Evolutionary conservation across 2,329 filamentous ascomycete species (phyloP), one percentile per base, ranked within the genome.

Genomic region (Kalmusia sp.): DNA sequence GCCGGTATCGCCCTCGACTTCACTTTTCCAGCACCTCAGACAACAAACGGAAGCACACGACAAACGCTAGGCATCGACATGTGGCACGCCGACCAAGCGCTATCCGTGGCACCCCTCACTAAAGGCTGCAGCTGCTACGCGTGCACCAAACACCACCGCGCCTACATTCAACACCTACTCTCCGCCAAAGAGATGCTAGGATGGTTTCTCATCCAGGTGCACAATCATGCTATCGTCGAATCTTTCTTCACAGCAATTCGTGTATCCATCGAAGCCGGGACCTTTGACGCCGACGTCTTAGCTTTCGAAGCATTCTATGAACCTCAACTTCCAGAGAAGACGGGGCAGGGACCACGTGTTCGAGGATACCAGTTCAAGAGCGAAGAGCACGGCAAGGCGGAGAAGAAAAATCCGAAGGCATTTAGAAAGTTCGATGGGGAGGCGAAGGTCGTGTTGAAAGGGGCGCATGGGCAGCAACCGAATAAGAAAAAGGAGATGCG

Each of bases 121-220:
- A 69, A 75, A 1, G 81, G 75, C 14, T 99, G 95, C 73, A 64
- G 76, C 45, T 99, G 95, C 80, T 93, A 96, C 72, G 81, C 92
- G 19, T 99, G 95, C 79, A 85, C 80, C 2, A 84, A 84, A 15
- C 93, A 98, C 73, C 92, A 96, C 74, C 82, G 88, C 44, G 93
- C 95, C 0, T 99, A 91, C 74, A 69, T 99, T 30, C 89, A 92
- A 60, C 95, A 99, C 73, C 82, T 98, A 1, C 84, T 99, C 5
- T 82, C 86, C 40, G 92, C 95, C 0, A 96, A 93, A 69, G 95
- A 99, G 75, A 98, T 99, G 95, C 85, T 97, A 4, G 93, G 89
- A 21, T 99, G 95, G 95, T 90, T 89, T 0, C 81, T 99, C 6
- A 81, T 99, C 6, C 93, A 98, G 72, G 83, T 96, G 3, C 95